These are phyloP conservation scores for Cyclotella sp. DNA, from an alignment of 108 stramenopile genomes.

Conservation along the genomic window DNA sequence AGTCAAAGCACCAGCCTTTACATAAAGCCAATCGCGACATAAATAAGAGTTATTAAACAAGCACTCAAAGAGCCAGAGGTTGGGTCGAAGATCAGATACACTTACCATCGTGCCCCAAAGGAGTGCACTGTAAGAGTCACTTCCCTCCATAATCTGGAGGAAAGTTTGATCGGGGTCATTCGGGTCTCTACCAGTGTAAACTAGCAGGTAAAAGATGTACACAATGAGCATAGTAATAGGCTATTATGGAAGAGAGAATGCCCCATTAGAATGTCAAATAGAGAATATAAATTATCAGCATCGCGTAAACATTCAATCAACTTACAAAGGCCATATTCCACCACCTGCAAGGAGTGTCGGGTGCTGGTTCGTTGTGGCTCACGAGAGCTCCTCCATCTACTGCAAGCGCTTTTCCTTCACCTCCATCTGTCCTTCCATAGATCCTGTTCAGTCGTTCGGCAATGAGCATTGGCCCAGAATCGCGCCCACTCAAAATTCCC, in stretches of 20 bases:
- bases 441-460: constrained; percentile 68
- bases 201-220: constrained; percentile 67
- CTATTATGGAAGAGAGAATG: neutral
- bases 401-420: constrained; percentile 47
- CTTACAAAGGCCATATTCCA: constrained; percentile 27
- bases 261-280: neutral
- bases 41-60: neutral
- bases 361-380: constrained; percentile 29
- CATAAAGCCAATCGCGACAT: neutral
- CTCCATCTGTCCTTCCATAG: constrained; percentile 73
- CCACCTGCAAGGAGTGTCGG: constrained; percentile 63
- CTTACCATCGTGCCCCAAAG: constrained; percentile 55
- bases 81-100: too few species aligned
- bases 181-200: constrained; percentile 56
- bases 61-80: neutral
- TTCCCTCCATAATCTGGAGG: constrained; percentile 59
- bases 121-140: constrained; percentile 64
- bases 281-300: neutral
- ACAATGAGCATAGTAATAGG: constrained; percentile 51
- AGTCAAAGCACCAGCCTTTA: constrained; percentile 51
- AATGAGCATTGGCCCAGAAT: constrained; percentile 73
- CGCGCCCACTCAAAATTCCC: constrained; percentile 49
- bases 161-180: constrained; percentile 43
- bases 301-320: neutral
- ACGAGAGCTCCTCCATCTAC: constrained; percentile 15